A percentile compares a stretch with the other conserved stretches of the same genome.
Conservation (phyloP, 208 protist genomes). For the Zelonia costaricensis region DNA sequence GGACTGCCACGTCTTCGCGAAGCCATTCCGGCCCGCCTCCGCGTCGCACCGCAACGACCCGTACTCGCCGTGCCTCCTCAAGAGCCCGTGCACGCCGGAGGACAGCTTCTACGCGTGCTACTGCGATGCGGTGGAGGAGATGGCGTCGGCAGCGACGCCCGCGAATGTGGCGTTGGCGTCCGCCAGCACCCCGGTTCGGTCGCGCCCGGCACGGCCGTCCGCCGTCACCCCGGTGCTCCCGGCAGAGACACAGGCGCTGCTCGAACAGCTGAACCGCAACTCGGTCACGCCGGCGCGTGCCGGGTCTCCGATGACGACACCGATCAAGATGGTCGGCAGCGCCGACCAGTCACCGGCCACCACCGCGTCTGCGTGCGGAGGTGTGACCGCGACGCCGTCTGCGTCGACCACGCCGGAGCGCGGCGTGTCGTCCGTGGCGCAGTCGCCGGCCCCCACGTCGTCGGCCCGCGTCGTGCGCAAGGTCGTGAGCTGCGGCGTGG, state of each 20-base stretch:
- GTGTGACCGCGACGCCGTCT: background rate
- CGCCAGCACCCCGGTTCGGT: constrained; percentile 14
- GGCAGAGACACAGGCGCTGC: constrained; percentile 7
- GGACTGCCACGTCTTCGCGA: constrained; percentile 20
- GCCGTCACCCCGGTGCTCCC: background rate
- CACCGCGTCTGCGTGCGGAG: background rate
- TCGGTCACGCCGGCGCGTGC: background rate
- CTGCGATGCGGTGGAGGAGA: constrained; percentile 21
- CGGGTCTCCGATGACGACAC: constrained; percentile 3
- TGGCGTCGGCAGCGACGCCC: background rate
- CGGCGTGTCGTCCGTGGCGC: background rate
- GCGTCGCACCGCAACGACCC: constrained; percentile 46
- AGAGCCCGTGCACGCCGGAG: constrained; percentile 35
- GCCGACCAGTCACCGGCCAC: background rate
- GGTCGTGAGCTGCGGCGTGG: constrained; percentile 44
- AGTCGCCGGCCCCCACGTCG: background rate
- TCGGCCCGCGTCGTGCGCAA: constrained; percentile 34
- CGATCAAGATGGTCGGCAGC: constrained; percentile 3
- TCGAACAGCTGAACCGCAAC: constrained; percentile 4
- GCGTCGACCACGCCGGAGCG: constrained; percentile 8
- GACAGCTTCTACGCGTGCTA: constrained; percentile 71
- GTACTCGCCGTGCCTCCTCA: constrained; percentile 48
- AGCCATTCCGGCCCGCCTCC: constrained; percentile 25
- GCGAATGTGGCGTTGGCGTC: background rate
- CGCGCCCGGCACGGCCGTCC: background rate